Evolutionary conservation across 1,284 basidiomycete genomes (phyloP).

Genomic region (Ceratobasidium theobromae): DNA sequence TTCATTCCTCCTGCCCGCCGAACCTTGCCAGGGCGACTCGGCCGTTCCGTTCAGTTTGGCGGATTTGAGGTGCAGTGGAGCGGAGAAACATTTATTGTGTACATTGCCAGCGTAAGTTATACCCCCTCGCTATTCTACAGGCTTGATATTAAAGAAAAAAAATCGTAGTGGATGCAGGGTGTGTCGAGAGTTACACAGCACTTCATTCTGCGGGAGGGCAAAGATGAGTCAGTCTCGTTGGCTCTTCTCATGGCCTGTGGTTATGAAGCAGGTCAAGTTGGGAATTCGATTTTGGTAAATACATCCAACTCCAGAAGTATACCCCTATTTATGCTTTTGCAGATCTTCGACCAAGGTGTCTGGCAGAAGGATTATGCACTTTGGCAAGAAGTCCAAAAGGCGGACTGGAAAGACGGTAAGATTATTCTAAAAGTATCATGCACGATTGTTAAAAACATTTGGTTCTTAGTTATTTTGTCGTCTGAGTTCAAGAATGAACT

Average conservation of each 20-base stretch:
- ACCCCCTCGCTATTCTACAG: background rate
- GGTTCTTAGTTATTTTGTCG: slow-evolving; percentile 61
- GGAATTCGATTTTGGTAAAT: slow-evolving; percentile 7
- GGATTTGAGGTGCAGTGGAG: slow-evolving; percentile 61
- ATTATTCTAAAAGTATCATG: background rate
- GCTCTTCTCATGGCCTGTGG: slow-evolving; percentile 52
- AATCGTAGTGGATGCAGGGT: slow-evolving; percentile 50
- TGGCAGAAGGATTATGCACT: slow-evolving; percentile 66
- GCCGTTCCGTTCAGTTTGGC: slow-evolving; percentile 56
- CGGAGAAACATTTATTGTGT: slow-evolving; percentile 52
- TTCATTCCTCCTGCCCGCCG: slow-evolving; percentile 55
- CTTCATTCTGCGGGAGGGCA: slow-evolving; percentile 63
- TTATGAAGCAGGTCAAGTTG: slow-evolving; percentile 5
- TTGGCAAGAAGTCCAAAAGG: slow-evolving; percentile 70
- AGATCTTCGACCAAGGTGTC: slow-evolving; percentile 37
- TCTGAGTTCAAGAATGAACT: slow-evolving; percentile 61
- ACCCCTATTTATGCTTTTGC: too few relatives aligned
- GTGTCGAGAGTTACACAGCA: slow-evolving; percentile 45
- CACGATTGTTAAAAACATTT: slow-evolving; percentile 35
- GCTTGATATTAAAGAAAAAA: background rate
- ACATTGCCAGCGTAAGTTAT: slow-evolving; percentile 47
- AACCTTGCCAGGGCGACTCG: slow-evolving; percentile 53
- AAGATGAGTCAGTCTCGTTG: slow-evolving; percentile 54
- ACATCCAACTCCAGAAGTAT: background rate
- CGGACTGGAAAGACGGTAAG: slow-evolving; percentile 60